phyloP scores from a whole-genome alignment of 495 filamentous ascomycete genomes.

The Aspergillus mulundensis region DNA sequence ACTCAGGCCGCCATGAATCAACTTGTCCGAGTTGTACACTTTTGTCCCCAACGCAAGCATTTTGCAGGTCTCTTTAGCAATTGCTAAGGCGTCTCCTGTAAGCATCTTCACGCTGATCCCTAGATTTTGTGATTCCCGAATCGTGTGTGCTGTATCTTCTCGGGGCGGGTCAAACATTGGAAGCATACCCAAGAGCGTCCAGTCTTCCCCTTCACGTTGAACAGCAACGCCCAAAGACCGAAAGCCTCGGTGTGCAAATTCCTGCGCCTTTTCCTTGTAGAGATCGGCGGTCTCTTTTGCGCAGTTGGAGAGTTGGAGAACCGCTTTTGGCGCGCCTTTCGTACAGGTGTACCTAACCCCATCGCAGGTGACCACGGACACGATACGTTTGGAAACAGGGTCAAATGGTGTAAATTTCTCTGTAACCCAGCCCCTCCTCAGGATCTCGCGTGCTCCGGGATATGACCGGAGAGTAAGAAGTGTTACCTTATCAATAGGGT shows the following conservation, averaged over 20 bases:
- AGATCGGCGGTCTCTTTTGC: slow-evolving; percentile 54
- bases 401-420: slow-evolving; percentile 70
- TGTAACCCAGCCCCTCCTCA: slow-evolving; percentile 63
- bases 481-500: slow-evolving; percentile 72
- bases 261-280: slow-evolving; percentile 63
- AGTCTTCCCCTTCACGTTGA: slow-evolving; percentile 56
- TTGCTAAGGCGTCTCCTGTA: slow-evolving; percentile 71
- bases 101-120: slow-evolving; percentile 74
- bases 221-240: slow-evolving; percentile 69
- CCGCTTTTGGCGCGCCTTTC: slow-evolving; percentile 69
- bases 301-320: slow-evolving; percentile 61
- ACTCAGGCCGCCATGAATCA: slow-evolving; percentile 65
- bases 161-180: slow-evolving; percentile 74
- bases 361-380: slow-evolving; percentile 56
- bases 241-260: slow-evolving; percentile 72
- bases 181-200: slow-evolving; percentile 66
- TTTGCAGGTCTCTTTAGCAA: slow-evolving; percentile 74
- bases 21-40: slow-evolving; percentile 68
- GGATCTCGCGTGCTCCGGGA: slow-evolving; percentile 61
- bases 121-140: slow-evolving; percentile 65
- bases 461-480: slow-evolving; percentile 63
- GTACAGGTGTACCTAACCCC: slow-evolving; percentile 62
- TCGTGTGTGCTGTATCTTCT: slow-evolving; percentile 73
- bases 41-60: slow-evolving; percentile 73
- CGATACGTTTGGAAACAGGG: slow-evolving; percentile 72